Percentiles rank a stretch among this genome's conserved stretches.
These are phyloP conservation scores for Vitis hybrid DNA, from an alignment of 177 flowering plant genomes.

Conservation along the genomic window DNA sequence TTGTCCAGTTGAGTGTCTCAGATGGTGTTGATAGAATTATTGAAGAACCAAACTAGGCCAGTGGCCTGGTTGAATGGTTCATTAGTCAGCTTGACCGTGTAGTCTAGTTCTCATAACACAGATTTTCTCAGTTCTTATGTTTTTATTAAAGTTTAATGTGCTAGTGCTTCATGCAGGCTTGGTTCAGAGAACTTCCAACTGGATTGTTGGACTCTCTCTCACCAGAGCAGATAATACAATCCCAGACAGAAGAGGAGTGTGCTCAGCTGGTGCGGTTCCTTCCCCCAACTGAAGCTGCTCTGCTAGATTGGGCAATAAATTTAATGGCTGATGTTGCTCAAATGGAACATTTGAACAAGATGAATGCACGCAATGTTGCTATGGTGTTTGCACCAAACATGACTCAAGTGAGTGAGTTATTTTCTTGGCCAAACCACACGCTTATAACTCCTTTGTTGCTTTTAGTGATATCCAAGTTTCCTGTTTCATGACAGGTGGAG, in stretches of 20 bases:
- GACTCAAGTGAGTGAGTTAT: conserved; percentile 60
- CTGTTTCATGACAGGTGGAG: too few species aligned
- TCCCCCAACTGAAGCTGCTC: conserved; percentile 78
- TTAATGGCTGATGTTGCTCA: conserved; percentile 96
- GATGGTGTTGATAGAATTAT: too few species aligned
- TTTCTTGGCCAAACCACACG: background rate
- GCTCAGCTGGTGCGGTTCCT: conserved; percentile 59
- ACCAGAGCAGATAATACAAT: conserved; percentile 82
- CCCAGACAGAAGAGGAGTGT: conserved; percentile 77
- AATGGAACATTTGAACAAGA: conserved; percentile 74
- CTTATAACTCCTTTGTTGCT: background rate
- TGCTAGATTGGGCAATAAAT: conserved; percentile 89
- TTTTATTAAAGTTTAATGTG: background rate
- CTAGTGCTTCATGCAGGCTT: conserved; percentile 49
- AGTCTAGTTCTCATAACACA: background rate
- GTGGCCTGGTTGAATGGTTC: too few species aligned
- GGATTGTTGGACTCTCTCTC: conserved; percentile 78
- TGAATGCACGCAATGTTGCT: conserved; percentile 89
- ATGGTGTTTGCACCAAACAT: conserved; percentile 97
- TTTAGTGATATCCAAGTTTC: background rate
- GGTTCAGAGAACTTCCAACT: conserved; percentile 91
- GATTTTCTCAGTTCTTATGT: background rate
- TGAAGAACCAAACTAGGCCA: too few species aligned
- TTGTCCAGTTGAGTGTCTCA: too few species aligned
- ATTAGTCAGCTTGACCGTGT: too few species aligned